Evolutionary conservation across 352 stramenopile genomes (phyloP).

Genomic region (Pythium oligandrum): DNA sequence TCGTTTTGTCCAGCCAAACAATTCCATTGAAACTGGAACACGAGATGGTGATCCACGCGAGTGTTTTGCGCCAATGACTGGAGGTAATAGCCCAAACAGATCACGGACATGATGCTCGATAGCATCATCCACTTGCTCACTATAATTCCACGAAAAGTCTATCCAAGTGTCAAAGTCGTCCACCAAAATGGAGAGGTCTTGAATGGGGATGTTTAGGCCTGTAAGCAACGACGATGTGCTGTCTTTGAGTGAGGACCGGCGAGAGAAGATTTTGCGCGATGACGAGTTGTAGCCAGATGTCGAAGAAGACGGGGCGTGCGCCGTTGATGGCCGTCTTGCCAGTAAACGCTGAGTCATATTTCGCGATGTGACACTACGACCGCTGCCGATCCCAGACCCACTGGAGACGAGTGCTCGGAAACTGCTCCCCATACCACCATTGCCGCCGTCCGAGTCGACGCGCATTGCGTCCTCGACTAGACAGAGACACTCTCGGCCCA

Average conservation of each 20-base stretch:
- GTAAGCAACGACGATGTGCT: slow-evolving; percentile 18
- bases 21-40: slow-evolving; percentile 1
- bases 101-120: slow-evolving; percentile 11
- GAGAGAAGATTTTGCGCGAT: slow-evolving; percentile 4
- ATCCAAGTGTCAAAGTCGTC: slow-evolving; percentile 27
- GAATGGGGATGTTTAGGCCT: slow-evolving; percentile 10
- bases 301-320: not conserved
- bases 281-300: not conserved
- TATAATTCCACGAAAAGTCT: slow-evolving; percentile 29
- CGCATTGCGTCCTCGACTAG: slow-evolving; percentile 4
- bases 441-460: too few relatives aligned
- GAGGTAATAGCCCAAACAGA: slow-evolving; percentile 10
- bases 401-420: too few relatives aligned
- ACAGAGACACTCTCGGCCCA: slow-evolving; percentile 12
- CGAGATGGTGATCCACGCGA: not conserved
- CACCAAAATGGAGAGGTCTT: slow-evolving; percentile 8
- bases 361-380: too few relatives aligned
- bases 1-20: slow-evolving; percentile 15
- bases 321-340: not conserved
- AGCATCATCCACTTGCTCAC: slow-evolving; percentile 2
- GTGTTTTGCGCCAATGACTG: not conserved
- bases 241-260: slow-evolving; percentile 4
- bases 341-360: not conserved
- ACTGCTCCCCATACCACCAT: too few relatives aligned
- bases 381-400: too few relatives aligned